phyloP scores from a whole-genome alignment of 352 stramenopile genomes.

The Phytophthora aleatoria region DNA sequence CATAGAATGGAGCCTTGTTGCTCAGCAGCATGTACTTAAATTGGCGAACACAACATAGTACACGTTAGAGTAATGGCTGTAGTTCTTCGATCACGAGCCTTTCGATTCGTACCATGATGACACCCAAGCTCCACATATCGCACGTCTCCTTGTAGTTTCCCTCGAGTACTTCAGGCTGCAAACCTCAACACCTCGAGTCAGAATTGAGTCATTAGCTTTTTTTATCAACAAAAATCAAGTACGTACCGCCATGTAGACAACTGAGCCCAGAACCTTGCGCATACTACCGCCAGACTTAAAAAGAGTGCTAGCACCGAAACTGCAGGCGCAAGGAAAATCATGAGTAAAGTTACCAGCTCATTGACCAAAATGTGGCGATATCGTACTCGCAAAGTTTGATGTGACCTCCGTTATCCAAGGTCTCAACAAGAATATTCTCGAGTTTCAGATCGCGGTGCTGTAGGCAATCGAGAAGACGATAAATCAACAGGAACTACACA shows the following conservation, averaged over 20 bases:
- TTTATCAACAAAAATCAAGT: not conserved
- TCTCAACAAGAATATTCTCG: slow-evolving; percentile 83
- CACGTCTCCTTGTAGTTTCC: slow-evolving; percentile 77
- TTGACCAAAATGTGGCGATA: not conserved
- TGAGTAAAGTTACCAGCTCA: slow-evolving; percentile 35
- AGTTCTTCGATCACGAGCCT: not conserved
- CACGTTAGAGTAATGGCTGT: not conserved
- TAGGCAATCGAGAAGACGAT: not conserved
- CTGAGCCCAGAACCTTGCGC: slow-evolving; percentile 77
- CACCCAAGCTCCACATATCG: slow-evolving; percentile 83
- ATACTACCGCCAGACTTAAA: slow-evolving; percentile 81
- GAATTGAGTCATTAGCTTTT: too few species aligned
- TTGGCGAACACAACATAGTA: not conserved
- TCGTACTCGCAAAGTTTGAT: slow-evolving; percentile 87
- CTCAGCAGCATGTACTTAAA: slow-evolving; percentile 82
- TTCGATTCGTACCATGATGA: slow-evolving; percentile 66
- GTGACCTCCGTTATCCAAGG: slow-evolving; percentile 45
- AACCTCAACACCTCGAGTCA: not conserved
- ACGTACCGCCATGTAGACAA: slow-evolving; percentile 86
- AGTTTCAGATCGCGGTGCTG: slow-evolving; percentile 84
- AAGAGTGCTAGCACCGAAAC: slow-evolving; percentile 79
- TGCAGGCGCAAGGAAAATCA: slow-evolving; percentile 40
- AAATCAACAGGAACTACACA: not conserved
- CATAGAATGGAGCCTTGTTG: slow-evolving; percentile 76
- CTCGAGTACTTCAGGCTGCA: slow-evolving; percentile 66